phyloP scores from a whole-genome alignment of 2,329 filamentous ascomycete genomes.

The Botrytis paeoniae region DNA sequence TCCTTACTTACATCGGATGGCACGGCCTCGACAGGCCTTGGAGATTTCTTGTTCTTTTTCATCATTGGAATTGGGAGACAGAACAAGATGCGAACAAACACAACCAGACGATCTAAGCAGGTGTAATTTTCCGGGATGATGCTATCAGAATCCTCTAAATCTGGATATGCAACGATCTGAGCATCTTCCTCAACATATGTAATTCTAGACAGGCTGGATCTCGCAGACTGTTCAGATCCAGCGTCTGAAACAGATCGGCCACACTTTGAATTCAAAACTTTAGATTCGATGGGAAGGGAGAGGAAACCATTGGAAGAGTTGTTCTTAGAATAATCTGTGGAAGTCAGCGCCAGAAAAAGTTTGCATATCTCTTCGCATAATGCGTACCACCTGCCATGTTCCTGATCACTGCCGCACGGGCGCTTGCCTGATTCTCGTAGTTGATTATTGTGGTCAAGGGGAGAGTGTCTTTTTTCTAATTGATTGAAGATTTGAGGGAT shows the following conservation, averaged over 20 bases:
- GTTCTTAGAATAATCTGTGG: background rate
- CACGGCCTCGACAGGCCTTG: background rate
- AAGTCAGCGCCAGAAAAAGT: background rate
- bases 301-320: background rate
- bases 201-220: constrained; percentile 20
- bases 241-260: constrained; percentile 14
- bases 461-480: background rate
- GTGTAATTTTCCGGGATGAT: background rate
- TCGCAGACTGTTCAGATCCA: background rate
- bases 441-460: background rate
- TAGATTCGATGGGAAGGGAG: background rate
- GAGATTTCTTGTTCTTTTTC: background rate
- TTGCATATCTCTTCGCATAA: background rate
- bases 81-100: background rate
- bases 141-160: background rate
- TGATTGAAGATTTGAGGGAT: no score
- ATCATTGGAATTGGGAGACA: background rate
- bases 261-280: background rate
- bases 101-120: background rate
- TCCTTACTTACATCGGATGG: background rate
- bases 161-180: constrained; percentile 6
- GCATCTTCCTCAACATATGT: constrained; percentile 22
- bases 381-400: constrained; percentile 1
- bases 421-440: background rate
- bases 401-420: background rate